Evolutionary conservation across 139 green algal species (phyloP).

Genomic region (Zygnema cylindricum): DNA sequence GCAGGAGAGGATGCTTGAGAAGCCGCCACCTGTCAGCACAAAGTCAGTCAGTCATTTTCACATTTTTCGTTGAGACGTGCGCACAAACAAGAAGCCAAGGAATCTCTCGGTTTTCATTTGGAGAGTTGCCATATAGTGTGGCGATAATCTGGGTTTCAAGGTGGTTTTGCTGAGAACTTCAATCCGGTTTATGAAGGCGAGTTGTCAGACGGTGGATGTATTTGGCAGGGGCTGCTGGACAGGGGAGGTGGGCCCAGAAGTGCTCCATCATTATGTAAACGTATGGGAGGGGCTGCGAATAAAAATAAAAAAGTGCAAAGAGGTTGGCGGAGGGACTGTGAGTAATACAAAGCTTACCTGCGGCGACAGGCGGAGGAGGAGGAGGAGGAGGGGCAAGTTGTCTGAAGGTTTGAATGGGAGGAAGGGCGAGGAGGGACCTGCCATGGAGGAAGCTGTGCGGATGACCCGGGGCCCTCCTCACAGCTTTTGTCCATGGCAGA

Average conservation of each 20-base stretch:
- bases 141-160: not conserved
- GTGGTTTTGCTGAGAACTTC: not conserved
- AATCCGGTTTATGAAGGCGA: not conserved
- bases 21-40: not conserved
- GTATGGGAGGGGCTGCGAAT: not conserved
- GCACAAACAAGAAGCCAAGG: not conserved
- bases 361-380: not conserved
- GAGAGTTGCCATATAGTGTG: not conserved
- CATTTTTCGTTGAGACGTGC: not conserved
- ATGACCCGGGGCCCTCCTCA: not conserved
- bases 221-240: not conserved
- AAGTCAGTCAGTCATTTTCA: no score
- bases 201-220: not conserved
- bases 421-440: not conserved
- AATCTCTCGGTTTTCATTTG: not conserved
- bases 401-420: not conserved
- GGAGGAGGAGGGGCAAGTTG: not conserved
- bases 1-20: not conserved
- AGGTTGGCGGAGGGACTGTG: not conserved
- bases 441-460: not conserved
- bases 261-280: no score
- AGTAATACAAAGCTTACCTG: not conserved
- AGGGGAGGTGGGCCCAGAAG: no score
- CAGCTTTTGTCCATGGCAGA: not conserved
- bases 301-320: not conserved